These are phyloP conservation scores for Leucocoprinus birnbaumii DNA, from an alignment of 768 basidiomycete species.

Conservation along the genomic window DNA sequence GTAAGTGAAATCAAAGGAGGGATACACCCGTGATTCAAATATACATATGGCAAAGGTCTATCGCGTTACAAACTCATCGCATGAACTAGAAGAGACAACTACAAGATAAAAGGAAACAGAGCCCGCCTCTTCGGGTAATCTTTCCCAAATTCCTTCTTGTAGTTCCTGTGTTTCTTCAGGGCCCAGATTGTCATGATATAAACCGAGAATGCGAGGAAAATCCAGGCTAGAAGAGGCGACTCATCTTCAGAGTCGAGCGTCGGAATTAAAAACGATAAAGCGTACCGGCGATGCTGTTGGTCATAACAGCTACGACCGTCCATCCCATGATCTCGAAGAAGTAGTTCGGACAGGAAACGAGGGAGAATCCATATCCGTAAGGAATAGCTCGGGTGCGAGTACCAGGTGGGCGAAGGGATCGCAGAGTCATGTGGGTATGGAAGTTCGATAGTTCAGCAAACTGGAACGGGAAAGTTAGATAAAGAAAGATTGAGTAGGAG, in stretches of 20 bases:
- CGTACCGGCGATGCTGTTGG: slow-evolving; percentile 72
- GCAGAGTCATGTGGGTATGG: slow-evolving; percentile 76
- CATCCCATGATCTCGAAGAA: slow-evolving; percentile 86
- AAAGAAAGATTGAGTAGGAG: background rate
- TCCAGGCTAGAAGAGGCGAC: slow-evolving; percentile 44
- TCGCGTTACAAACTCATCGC: too few relatives aligned
- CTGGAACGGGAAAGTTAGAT: slow-evolving; percentile 34
- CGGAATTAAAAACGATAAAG: slow-evolving; percentile 11
- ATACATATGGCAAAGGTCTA: too few relatives aligned
- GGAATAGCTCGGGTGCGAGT: slow-evolving; percentile 83
- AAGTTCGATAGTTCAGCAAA: slow-evolving; percentile 86
- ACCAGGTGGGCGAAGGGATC: slow-evolving; percentile 79
- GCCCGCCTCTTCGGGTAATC: slow-evolving; percentile 79
- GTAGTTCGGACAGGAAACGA: slow-evolving; percentile 92
- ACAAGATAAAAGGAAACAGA: slow-evolving; percentile 75
- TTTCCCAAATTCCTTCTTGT: slow-evolving; percentile 92
- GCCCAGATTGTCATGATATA: slow-evolving; percentile 87
- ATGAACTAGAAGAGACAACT: slow-evolving; percentile 7
- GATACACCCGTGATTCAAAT: too few relatives aligned
- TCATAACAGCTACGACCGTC: slow-evolving; percentile 70
- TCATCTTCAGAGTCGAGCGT: too few relatives aligned
- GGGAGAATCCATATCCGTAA: slow-evolving; percentile 85
- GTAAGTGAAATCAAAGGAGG: too few relatives aligned
- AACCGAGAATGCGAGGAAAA: slow-evolving; percentile 62
- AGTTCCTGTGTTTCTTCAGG: slow-evolving; percentile 81